Evolutionary conservation across 2,329 filamentous ascomycete genomes (phyloP).

Genomic region (Bipolaris oryzae): DNA sequence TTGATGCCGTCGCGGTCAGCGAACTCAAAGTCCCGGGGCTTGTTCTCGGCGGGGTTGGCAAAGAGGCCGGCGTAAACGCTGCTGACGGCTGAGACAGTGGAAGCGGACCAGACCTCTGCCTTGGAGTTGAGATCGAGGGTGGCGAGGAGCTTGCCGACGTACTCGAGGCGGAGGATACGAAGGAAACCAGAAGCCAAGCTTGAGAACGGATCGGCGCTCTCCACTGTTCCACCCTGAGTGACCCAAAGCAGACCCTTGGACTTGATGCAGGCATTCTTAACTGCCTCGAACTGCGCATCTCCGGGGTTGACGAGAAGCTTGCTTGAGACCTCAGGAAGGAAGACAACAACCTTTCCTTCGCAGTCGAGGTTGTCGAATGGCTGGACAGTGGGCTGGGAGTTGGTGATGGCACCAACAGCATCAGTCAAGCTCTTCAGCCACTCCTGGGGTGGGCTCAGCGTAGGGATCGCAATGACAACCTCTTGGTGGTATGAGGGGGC

Average conservation of each 20-base stretch:
- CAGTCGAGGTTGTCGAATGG: not conserved
- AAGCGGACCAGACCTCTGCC: not conserved
- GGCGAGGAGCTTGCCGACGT: not conserved
- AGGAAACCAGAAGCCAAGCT: not conserved
- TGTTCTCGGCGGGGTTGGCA: not conserved
- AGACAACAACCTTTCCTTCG: not conserved
- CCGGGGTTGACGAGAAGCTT: not conserved
- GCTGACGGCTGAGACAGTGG: not conserved
- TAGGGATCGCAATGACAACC: not conserved
- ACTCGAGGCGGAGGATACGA: not conserved
- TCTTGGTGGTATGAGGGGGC: not conserved
- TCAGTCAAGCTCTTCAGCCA: not conserved
- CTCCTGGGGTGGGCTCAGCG: not conserved
- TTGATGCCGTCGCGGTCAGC: not conserved
- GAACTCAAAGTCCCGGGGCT: not conserved
- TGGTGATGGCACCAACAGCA: not conserved
- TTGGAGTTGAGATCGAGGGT: not conserved
- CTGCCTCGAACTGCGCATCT: not conserved
- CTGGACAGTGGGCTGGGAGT: not conserved
- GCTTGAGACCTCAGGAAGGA: not conserved
- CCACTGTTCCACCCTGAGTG: not conserved
- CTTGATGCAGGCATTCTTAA: not conserved
- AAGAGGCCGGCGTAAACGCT: not conserved
- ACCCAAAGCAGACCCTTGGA: not conserved
- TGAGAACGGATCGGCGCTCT: not conserved